phyloP scores from a whole-genome alignment of 1,139 yeast species.

The Pichia sp. region DNA sequence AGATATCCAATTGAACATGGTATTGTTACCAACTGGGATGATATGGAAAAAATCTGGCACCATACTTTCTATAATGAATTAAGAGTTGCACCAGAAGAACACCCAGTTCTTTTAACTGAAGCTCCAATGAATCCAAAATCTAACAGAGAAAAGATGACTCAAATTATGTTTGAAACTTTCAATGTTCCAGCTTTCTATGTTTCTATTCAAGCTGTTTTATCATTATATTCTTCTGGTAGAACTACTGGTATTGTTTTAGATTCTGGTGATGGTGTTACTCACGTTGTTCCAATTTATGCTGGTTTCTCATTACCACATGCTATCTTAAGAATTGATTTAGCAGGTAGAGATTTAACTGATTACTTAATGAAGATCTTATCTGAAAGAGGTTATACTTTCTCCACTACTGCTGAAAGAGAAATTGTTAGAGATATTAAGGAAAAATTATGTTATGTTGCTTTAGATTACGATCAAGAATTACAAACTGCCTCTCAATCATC shows the following conservation, averaged over 20 bases:
- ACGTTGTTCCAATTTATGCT: constrained; percentile 99
- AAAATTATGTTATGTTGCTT: constrained; percentile 85
- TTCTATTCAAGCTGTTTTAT: constrained; percentile 96
- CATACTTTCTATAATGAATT: constrained; percentile 35
- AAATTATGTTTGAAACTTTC: constrained; percentile 97
- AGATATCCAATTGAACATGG: constrained; percentile 99
- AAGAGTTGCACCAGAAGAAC: constrained; percentile 91
- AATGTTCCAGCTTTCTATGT: constrained; percentile 99
- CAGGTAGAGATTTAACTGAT: constrained; percentile 99
- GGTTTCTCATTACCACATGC: constrained; percentile 99
- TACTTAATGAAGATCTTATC: constrained; percentile 97
- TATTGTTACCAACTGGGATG: constrained; percentile 99
- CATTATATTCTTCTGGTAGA: constrained; percentile 98
- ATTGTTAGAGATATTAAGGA: constrained; percentile 99
- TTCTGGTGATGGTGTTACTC: constrained; percentile 99
- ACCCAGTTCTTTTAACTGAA: constrained; percentile 69
- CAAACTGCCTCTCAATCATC: constrained; percentile 99
- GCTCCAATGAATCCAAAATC: constrained; percentile 99
- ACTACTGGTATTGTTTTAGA: constrained; percentile 99
- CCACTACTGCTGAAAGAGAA: constrained; percentile 99
- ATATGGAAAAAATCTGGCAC: constrained; percentile 59
- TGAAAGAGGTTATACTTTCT: constrained; percentile 98
- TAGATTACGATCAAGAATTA: constrained; percentile 71
- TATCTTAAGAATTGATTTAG: constrained; percentile 96
- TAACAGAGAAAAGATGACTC: constrained; percentile 99